A percentile compares a stretch with the other conserved stretches of the same genome.
These are phyloP conservation scores for Lactifluus piperatus DNA, from an alignment of 768 basidiomycete species.

Conservation along the genomic window DNA sequence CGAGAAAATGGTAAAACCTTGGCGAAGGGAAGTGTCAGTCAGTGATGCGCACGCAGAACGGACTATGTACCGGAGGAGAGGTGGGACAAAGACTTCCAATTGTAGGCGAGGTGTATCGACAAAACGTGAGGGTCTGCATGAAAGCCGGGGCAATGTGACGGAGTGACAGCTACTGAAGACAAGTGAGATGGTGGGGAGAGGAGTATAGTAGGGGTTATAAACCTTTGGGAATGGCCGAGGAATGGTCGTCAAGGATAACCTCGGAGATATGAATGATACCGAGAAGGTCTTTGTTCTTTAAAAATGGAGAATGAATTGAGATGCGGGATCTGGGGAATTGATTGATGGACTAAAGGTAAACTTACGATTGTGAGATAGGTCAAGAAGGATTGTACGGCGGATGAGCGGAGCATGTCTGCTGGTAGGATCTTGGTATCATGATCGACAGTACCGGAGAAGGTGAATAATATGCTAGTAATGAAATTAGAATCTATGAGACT, in stretches of 20 bases:
- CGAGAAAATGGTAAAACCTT: slow-evolving; percentile 11
- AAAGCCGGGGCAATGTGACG: slow-evolving; percentile 19
- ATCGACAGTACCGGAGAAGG: slow-evolving; percentile 47
- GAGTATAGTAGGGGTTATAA: background rate
- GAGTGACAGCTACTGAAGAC: slow-evolving; percentile 33
- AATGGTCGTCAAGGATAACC: background rate
- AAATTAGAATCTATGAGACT: slow-evolving; percentile 41
- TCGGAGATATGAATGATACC: slow-evolving; percentile 14
- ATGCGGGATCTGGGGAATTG: background rate
- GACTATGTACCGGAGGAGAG: background rate
- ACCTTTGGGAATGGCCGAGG: slow-evolving; percentile 11
- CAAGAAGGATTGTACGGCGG: slow-evolving; percentile 40
- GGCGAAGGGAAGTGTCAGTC: background rate
- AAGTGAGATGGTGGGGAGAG: slow-evolving; percentile 29
- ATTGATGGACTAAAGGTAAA: background rate
- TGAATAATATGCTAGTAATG: slow-evolving; percentile 41
- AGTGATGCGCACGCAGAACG: slow-evolving; percentile 47
- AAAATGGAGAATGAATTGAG: slow-evolving; percentile 13
- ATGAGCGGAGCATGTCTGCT: slow-evolving; percentile 39
- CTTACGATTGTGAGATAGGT: slow-evolving; percentile 33
- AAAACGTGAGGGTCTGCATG: slow-evolving; percentile 26
- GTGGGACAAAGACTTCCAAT: slow-evolving; percentile 27
- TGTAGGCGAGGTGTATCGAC: slow-evolving; percentile 35
- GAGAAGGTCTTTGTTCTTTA: slow-evolving; percentile 38
- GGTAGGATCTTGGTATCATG: slow-evolving; percentile 30